Evolutionary conservation across 1,284 basidiomycete species (phyloP), one percentile per base, ranked within the genome.

Genomic region (Ceratobasidium sp.): DNA sequence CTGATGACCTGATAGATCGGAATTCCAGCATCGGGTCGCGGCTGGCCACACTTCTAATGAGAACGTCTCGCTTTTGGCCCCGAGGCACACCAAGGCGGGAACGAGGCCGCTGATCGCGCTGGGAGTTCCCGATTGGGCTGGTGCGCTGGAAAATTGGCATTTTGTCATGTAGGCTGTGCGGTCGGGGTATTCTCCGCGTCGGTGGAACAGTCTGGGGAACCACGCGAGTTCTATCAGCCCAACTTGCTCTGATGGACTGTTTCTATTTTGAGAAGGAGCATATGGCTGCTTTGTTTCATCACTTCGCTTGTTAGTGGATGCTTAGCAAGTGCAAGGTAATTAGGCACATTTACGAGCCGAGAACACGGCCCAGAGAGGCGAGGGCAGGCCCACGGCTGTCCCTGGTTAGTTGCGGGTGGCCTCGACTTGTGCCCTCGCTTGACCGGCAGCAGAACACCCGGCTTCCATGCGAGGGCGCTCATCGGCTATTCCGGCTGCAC

Each of bases 121-220:
- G 48, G 50, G 33, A 55, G 2, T 55, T 54, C 67, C 35, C 35
- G n/a, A 38, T 55, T 38, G 27, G 55, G 69, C 6, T 44, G 35
- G 52, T 64, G 23, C 30, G 14, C 41, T 23, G 50, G n/a, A 64
- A 59, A 52, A n/a, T 74, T 74, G 62, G 44, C 41, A 18, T 74
- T 74, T 74, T 20, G 23, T 18, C 41, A 66, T 18, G 44, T 46
- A 12, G 65, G 65, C 65, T 66, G 65, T 66, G 65, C 65, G 35
- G 23, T 20, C 46, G 67, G 55, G 46, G 69, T 6, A 14, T 73
- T 48, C 60, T 59, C 59, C 71, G 35, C 50, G 30, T 69, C 67
- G 57, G 41, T 74, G 59, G 71, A 74, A 74, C 44, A 52, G 30
- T 74, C 71, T 74, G 71, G 71, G 59, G 71, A 74, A 74, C 46